These are phyloP conservation scores for Candida namnaoensis DNA, from an alignment of 805 yeast genomes.

Conservation along the genomic window DNA sequence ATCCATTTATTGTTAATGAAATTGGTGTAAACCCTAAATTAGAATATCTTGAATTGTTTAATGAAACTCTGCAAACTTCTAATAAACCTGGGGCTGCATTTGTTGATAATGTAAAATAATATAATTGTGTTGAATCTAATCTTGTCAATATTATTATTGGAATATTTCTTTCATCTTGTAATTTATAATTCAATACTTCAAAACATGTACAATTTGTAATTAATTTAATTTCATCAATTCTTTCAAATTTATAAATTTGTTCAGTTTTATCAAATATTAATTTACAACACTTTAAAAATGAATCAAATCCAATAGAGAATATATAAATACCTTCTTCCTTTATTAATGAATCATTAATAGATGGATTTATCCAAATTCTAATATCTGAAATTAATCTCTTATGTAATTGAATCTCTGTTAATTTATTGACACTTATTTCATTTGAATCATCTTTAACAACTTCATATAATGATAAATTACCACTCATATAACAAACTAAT, in stretches of 20 bases:
- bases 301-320: slow-evolving; percentile 56
- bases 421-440: not conserved
- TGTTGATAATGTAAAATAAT: slow-evolving; percentile 24
- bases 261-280: slow-evolving; percentile 11
- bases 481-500: slow-evolving; percentile 46
- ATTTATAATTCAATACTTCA: slow-evolving; percentile 21
- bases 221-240: slow-evolving; percentile 21
- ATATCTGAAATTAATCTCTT: slow-evolving; percentile 27
- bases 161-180: slow-evolving; percentile 7
- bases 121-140: slow-evolving; percentile 48
- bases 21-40: slow-evolving; percentile 56
- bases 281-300: slow-evolving; percentile 27
- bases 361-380: slow-evolving; percentile 12
- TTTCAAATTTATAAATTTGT: not conserved
- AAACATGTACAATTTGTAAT: slow-evolving; percentile 46
- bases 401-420: slow-evolving; percentile 24
- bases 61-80: slow-evolving; percentile 39
- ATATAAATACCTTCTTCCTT: slow-evolving; percentile 24
- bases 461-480: slow-evolving; percentile 24
- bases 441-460: slow-evolving; percentile 3
- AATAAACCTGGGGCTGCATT: slow-evolving; percentile 12
- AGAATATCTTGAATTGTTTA: slow-evolving; percentile 69
- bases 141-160: slow-evolving; percentile 48
- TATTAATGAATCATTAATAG: not conserved
- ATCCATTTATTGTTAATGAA: slow-evolving; percentile 20